Conservation (phyloP, 768 basidiomycete genomes). For the Boletellus emodensis region DNA sequence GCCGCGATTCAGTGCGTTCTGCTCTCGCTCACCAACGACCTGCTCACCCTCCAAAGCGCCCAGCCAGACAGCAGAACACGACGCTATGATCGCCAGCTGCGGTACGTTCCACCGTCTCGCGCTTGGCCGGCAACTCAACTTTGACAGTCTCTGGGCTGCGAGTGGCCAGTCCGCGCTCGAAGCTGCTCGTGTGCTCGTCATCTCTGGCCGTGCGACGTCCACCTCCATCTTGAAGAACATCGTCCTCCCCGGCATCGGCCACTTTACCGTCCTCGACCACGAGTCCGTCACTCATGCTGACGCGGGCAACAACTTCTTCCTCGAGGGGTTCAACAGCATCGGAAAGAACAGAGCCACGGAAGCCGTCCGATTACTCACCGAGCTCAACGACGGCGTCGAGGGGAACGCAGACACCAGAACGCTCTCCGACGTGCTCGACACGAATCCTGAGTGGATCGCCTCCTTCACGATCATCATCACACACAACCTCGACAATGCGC, state of each 20-base stretch:
- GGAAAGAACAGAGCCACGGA: constrained; percentile 79
- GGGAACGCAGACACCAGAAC: constrained; percentile 58
- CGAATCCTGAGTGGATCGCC: constrained; percentile 49
- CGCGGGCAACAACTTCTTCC: constrained; percentile 95
- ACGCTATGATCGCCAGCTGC: constrained; percentile 91
- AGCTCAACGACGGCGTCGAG: constrained; percentile 86
- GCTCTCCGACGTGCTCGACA: constrained; percentile 54
- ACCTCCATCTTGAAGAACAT: constrained; percentile 94
- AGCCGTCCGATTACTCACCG: constrained; percentile 68
- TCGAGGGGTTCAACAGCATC: constrained; percentile 70
- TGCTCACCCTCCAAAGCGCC: constrained; percentile 35
- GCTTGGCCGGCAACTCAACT: neutral
- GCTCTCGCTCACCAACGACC: neutral
- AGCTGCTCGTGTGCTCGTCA: constrained; percentile 72
- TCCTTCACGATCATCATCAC: constrained; percentile 79
- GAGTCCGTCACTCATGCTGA: constrained; percentile 61
- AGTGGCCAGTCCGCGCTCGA: constrained; percentile 90
- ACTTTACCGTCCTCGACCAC: constrained; percentile 87
- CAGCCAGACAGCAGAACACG: constrained; percentile 85
- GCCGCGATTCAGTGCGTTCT: constrained; percentile 35
- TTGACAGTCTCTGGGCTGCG: constrained; percentile 81
- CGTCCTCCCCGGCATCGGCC: constrained; percentile 93
- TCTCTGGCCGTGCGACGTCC: constrained; percentile 78
- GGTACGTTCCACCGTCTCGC: constrained; percentile 43
- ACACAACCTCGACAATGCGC: constrained; percentile 63